Percentiles rank a stretch among this genome's conserved stretches.
Evolutionary conservation across 2,329 filamentous ascomycete species (phyloP).

Genomic region (Pseudogymnoascus sp.): DNA sequence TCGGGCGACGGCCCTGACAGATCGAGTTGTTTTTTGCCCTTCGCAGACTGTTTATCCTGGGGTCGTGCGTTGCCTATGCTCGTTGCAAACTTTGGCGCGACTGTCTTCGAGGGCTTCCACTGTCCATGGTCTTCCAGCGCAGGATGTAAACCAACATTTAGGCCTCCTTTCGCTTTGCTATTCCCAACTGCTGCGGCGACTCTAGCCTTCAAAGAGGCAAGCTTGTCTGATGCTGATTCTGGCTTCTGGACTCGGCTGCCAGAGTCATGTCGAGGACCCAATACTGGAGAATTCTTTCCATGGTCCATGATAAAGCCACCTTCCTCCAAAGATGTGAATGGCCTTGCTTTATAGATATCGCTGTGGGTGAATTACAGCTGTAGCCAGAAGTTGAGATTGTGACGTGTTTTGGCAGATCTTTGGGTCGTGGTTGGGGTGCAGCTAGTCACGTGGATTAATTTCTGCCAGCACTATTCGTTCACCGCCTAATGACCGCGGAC

Average conservation of each 20-base stretch:
- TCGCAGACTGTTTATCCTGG: slow-evolving; percentile 28
- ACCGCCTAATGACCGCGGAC: slow-evolving; percentile 8
- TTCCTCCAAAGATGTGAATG: neutral
- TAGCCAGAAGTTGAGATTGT: neutral
- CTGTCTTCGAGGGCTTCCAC: slow-evolving; percentile 35
- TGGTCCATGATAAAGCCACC: slow-evolving; percentile 41
- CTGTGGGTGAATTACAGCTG: neutral
- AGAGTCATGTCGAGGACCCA: slow-evolving; percentile 49
- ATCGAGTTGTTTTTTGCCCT: slow-evolving; percentile 43
- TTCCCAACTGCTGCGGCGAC: slow-evolving; percentile 64
- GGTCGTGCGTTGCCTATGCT: slow-evolving; percentile 33
- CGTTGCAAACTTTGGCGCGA: slow-evolving; percentile 31
- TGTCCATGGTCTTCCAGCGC: slow-evolving; percentile 54
- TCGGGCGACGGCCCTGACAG: slow-evolving; percentile 49
- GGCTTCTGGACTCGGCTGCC: slow-evolving; percentile 45
- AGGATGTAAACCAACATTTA: slow-evolving; percentile 45
- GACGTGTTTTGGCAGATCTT: slow-evolving; percentile 3
- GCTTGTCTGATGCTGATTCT: slow-evolving; percentile 52
- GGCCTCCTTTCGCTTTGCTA: slow-evolving; percentile 36
- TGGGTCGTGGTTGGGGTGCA: neutral
- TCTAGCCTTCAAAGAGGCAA: slow-evolving; percentile 72
- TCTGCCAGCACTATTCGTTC: slow-evolving; percentile 3
- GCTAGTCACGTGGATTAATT: slow-evolving; percentile 4
- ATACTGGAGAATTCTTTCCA: slow-evolving; percentile 38
- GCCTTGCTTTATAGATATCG: neutral